These are phyloP conservation scores for Colletotrichum gloeosporioides DNA, from an alignment of 2,329 filamentous ascomycete species.

Conservation along the genomic window DNA sequence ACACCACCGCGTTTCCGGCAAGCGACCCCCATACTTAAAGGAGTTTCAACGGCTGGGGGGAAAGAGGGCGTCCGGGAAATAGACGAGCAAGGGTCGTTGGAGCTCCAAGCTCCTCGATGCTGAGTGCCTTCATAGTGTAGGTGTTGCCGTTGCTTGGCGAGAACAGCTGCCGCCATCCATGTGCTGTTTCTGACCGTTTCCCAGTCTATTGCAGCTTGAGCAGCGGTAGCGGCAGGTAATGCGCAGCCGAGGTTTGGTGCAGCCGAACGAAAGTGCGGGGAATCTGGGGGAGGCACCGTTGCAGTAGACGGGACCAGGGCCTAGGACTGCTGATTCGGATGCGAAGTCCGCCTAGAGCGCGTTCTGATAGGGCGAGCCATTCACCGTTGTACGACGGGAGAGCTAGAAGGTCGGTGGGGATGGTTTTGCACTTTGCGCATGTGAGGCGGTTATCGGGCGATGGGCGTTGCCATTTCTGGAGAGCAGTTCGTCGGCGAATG, in stretches of 20 bases:
- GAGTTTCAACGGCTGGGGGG: background rate
- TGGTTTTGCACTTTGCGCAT: background rate
- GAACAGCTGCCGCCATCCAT: background rate
- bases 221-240: background rate
- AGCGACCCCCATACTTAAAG: background rate
- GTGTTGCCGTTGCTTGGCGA: background rate
- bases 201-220: background rate
- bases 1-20: background rate
- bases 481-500: constrained; percentile 13
- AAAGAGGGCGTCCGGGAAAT: background rate
- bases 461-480: constrained; percentile 11
- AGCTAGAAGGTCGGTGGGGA: background rate
- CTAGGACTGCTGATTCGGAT: background rate
- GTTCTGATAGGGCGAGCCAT: background rate
- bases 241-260: constrained; percentile 17
- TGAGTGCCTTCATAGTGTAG: background rate
- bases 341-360: background rate
- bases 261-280: constrained; percentile 5
- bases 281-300: background rate
- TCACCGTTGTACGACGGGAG: background rate
- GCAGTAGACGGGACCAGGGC: background rate
- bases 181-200: background rate
- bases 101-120: background rate
- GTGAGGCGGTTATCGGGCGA: background rate
- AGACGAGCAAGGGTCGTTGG: background rate